Conservation (phyloP, 2,329 filamentous ascomycete genomes). For the Aspergillus brunneoviolaceus region DNA sequence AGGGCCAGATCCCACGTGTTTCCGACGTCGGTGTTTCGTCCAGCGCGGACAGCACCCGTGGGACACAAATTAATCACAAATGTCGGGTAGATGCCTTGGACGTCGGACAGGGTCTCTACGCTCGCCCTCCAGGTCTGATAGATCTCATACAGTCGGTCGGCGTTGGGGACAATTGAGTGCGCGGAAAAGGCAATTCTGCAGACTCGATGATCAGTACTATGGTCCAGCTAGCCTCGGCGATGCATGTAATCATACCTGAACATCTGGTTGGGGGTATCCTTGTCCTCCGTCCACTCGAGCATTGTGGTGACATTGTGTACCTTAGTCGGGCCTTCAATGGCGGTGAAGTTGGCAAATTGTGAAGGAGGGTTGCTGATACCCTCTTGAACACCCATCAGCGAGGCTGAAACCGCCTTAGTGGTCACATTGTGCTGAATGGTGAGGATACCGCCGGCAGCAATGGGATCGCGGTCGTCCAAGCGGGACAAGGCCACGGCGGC, state of each 20-base stretch:
- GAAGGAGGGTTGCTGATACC: constrained; percentile 33
- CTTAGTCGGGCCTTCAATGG: constrained; percentile 22
- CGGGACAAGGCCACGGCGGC: constrained; percentile 28
- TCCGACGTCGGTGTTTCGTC: constrained; percentile 38
- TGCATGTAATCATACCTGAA: constrained; percentile 28
- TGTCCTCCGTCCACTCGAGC: constrained; percentile 25
- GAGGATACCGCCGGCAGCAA: constrained; percentile 35
- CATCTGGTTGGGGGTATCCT: constrained; percentile 37
- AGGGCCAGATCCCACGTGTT: constrained; percentile 41
- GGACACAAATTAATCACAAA: constrained; percentile 37
- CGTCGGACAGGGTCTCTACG: constrained; percentile 34
- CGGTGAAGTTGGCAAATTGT: constrained; percentile 34
- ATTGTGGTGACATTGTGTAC: constrained; percentile 32
- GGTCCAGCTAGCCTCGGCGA: too few relatives aligned
- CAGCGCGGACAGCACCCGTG: constrained; percentile 28
- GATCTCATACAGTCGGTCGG: constrained; percentile 31
- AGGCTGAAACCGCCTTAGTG: constrained; percentile 23
- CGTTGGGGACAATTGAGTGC: constrained; percentile 40
- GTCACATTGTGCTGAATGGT: constrained; percentile 30
- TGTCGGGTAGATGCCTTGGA: constrained; percentile 40
- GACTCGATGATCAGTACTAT: neutral
- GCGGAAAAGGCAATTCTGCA: constrained; percentile 35
- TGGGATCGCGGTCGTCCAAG: constrained; percentile 20
- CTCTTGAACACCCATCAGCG: constrained; percentile 38
- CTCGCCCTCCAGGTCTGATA: constrained; percentile 38